Evolutionary conservation across 2,329 filamentous ascomycete genomes (phyloP).

Genomic region (Colletotrichum trifolii): DNA sequence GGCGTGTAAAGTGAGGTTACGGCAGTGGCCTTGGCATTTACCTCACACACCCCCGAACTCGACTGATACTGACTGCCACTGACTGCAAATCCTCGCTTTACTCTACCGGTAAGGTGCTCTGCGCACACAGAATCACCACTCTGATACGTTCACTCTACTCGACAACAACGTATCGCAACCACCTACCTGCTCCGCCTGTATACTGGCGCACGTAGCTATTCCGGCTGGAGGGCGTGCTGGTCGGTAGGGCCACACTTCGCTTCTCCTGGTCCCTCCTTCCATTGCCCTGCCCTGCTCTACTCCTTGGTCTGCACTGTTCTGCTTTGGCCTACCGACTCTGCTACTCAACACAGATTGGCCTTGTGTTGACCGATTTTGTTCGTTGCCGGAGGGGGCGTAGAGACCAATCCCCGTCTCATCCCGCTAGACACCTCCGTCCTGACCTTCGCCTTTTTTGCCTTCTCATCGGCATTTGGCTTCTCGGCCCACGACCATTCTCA

Average conservation of each 20-base stretch:
- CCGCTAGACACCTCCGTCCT: not conserved
- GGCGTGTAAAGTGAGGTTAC: not conserved
- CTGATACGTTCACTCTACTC: no score
- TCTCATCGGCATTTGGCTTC: not conserved
- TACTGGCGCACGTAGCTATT: no score
- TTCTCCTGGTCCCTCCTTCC: not conserved
- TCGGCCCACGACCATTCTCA: not conserved
- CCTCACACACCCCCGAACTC: not conserved
- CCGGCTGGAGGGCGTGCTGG: slow-evolving; percentile 7
- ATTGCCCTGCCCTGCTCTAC: not conserved
- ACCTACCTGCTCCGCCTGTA: no score
- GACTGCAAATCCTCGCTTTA: not conserved
- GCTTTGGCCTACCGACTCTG: no score
- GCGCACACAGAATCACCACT: no score
- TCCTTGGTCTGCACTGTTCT: no score
- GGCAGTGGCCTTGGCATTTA: not conserved
- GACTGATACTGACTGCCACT: not conserved
- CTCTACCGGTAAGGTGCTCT: no score
- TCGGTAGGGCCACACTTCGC: not conserved
- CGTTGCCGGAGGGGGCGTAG: slow-evolving; percentile 12
- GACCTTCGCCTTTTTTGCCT: not conserved
- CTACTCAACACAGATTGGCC: slow-evolving; percentile 24
- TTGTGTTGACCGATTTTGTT: slow-evolving; percentile 27
- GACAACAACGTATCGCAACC: no score
- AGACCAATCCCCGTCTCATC: slow-evolving; percentile 1